phyloP scores from a whole-genome alignment of 176 grass and related monocot species.

The Musa beccarii region DNA sequence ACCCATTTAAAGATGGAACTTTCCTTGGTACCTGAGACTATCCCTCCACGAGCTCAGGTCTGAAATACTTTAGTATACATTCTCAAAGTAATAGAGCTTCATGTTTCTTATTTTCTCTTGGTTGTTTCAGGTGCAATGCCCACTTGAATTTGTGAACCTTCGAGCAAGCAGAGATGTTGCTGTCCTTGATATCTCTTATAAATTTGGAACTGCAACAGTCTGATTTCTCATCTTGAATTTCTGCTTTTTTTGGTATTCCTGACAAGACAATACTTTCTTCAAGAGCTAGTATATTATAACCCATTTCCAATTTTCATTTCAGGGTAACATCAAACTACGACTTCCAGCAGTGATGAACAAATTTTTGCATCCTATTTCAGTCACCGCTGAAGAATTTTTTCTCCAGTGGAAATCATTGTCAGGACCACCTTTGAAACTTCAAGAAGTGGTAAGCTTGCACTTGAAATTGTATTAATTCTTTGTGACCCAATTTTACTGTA shows the following conservation, averaged over 20 bases:
- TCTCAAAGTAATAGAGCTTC: constrained; percentile 13
- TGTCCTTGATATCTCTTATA: constrained; percentile 97
- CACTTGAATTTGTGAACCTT: constrained; percentile 82
- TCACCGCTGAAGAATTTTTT: constrained; percentile 89
- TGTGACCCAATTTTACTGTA: background rate
- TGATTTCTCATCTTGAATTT: constrained; percentile 12
- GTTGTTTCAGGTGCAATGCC: constrained; percentile 81
- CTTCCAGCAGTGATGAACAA: constrained; percentile 84
- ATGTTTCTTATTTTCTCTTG: background rate
- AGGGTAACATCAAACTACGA: constrained; percentile 72
- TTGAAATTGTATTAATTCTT: background rate
- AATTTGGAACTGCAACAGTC: constrained; percentile 66
- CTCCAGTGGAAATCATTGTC: constrained; percentile 82
- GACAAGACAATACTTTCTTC: background rate
- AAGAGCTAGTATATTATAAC: background rate
- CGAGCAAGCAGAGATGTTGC: constrained; percentile 88
- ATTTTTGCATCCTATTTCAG: constrained; percentile 77
- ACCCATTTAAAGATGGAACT: constrained; percentile 81
- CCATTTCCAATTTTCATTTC: constrained; percentile 27
- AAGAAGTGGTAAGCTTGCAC: constrained; percentile 78
- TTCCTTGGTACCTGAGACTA: constrained; percentile 73
- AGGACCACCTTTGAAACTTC: constrained; percentile 72
- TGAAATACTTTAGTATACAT: constrained; percentile 1
- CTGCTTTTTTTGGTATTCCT: constrained; percentile 11
- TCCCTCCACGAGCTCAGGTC: constrained; percentile 98